Base-by-base conservation (phyloP, 345 rosid genomes). In the Noccaea caerulescens region DNA sequence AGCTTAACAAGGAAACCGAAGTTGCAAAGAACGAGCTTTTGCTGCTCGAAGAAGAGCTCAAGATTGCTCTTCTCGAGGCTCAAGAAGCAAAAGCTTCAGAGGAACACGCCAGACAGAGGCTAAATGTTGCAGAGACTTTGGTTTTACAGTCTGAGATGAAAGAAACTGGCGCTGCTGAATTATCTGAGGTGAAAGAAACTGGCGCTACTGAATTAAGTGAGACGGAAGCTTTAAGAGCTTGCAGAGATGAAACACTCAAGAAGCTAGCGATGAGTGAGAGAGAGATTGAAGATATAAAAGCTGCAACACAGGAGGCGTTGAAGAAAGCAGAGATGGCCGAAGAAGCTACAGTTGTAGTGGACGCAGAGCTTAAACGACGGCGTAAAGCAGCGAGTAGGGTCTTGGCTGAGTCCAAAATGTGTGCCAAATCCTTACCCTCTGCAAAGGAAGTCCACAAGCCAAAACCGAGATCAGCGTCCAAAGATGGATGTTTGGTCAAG, bases 311-410 rank as follows among this genome's bases (percentile, higher is more conserved):
- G 13, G 89, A 78, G 34, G 94, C 96, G 11, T 63, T 84, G 71
- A 90, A 85, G 87, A 88, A 81, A 75, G 98, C 94, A n/a, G 89
- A 86, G 83, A 79, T 86, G 86, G 97, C 94, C 13, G 84, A 90
- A 77, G 96, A 90, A 63, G 98, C 96, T 37, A 88, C 84, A 80
- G 74, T 63, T 33, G 87, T 88, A 2, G 87, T 93, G 41, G 96
- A 93, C 70, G 89, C 85, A 71, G 96, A 90, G 81, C 96, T 93
- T 33, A 76, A 81, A 70, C 82, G 87, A 75, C 78, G 97, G 87
- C 89, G 84, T 53, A 92, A 84, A 82, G 86, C 88, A 58, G 92
- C 89, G 10, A 78, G 96, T 10, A 82, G 83, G 43, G 82, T 93
- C 70, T 68, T 87, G 63, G 88, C 88, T 0, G 92, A 93, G 73